Evolutionary conservation across 805 yeast species (phyloP).

Genomic region (Wickerhamiella qilinensis): DNA sequence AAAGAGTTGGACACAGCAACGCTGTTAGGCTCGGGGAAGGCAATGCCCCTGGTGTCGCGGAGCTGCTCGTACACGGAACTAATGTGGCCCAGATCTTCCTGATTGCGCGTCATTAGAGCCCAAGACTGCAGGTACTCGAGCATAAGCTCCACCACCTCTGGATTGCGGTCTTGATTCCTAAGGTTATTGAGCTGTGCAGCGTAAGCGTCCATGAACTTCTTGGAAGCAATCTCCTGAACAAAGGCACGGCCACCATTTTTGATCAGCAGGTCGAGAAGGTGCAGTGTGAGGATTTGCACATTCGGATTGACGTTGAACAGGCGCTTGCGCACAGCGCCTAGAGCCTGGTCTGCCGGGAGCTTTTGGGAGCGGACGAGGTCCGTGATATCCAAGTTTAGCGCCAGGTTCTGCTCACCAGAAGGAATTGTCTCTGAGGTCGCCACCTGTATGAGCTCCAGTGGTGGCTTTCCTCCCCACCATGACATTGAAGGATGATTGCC

Average conservation of each 20-base stretch:
- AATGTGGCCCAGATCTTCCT: constrained; percentile 49
- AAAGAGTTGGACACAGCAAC: constrained; percentile 29
- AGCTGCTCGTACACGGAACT: constrained; percentile 44
- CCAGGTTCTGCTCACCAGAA: constrained; percentile 66
- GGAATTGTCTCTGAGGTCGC: constrained; percentile 89
- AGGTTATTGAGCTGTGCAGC: constrained; percentile 43
- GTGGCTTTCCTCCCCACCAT: constrained; percentile 23
- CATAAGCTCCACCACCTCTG: constrained; percentile 42
- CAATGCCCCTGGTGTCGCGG: constrained; percentile 35
- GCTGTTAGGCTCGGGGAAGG: constrained; percentile 37
- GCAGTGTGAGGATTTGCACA: constrained; percentile 56
- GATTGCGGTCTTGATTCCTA: constrained; percentile 24
- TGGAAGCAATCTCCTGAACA: constrained; percentile 56
- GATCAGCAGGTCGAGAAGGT: constrained; percentile 68
- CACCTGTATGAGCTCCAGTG: constrained; percentile 41
- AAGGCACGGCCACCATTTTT: constrained; percentile 89
- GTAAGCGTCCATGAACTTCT: constrained; percentile 74
- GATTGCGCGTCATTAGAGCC: constrained; percentile 56
- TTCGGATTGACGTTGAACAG: constrained; percentile 64
- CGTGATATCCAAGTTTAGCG: constrained; percentile 65
- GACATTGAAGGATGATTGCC: constrained; percentile 12
- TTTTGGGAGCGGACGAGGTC: constrained; percentile 74
- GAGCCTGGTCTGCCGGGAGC: constrained; percentile 63
- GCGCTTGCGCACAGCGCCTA: constrained; percentile 69
- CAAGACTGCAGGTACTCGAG: constrained; percentile 59